Base-by-base conservation (phyloP, 495 filamentous ascomycete species). In the Oleoguttula mirabilis region DNA sequence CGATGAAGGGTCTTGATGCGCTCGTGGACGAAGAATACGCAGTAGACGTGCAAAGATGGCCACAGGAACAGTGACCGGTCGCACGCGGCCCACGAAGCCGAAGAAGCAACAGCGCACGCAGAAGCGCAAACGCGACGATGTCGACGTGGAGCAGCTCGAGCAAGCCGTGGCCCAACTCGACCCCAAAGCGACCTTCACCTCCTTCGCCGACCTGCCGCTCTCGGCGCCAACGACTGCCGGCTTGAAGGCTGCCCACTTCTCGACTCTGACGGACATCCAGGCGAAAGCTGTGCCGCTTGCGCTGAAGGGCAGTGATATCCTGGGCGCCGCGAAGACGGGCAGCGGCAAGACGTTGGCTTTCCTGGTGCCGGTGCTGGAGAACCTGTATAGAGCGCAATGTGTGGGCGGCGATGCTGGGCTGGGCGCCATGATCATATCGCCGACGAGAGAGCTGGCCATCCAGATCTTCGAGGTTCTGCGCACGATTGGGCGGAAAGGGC, bases 341-440 rank as follows among this genome's bases (percentile, higher is more conserved):
- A 88, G 82, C 61, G 90, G 90, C 45, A 99, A 99, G 65, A 99
- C 90, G 0, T 67, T 99, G 28, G 82, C 92, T 3, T 99, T 99
- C 59, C 61, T 99, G 10, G 62, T 96, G 4, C 90, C 90, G 2
- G 79, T 94, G 4, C 72, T 99, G 39, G 90, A 99, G 58, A 90
- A 87, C 51, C 76, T 99, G n/a, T 93, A 92, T 62, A 77, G 84
- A 45, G 76, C 73, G 41, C 80, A 76, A 74, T 94, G 88, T 81
- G 80, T 88, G 25, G 80, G 92, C 50, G 66, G 80, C 50, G 90
- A 99, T 62, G 63, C 63, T 7, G 90, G 90, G 2, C 63, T 99
- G 34, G 87, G 88, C 2, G 90, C 88, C 1, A 69, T 99, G 36
- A 82, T 99, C 50, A 79, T 99, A 25, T 88, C 87, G 4, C 90